Base-by-base conservation (phyloP, 805 yeast genomes). In the Yarrowia hollandica region DNA sequence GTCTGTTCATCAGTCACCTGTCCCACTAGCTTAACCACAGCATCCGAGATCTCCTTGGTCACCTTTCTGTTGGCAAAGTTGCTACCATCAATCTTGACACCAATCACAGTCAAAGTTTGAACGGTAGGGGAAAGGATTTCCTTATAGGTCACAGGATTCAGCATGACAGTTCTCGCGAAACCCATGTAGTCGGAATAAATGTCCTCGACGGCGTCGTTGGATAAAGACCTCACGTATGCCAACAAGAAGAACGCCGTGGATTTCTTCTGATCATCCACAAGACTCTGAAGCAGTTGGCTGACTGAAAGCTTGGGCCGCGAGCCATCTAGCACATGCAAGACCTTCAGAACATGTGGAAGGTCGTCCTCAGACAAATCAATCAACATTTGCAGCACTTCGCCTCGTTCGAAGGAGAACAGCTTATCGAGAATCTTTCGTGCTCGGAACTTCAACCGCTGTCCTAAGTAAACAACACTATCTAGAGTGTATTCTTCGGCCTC, bases 321-420 rank as follows among this genome's bases (percentile, higher is more conserved):
- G 0, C 94, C 92, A 71, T 91, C 97, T 50, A 91, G 72, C 2
- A 87, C 84, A 68, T 88, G 90, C n/a, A 88, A 70, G 1, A 88
- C 67, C 65, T 64, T 28, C 14, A 62, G 59, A 26, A 22, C 12
- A 39, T 55, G 50, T 6, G 38, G 16, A 4, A 28, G 25, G 26
- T 55, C 39, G 6, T 34, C 44, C 11, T 37, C 44, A 5, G 70
- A 71, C 10, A 71, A 66, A 15, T 69, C 68, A 15, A 89, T 77
- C 61, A 91, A 70, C 7, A 84, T 78, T 65, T 88, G 95, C 60
- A 90, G 71, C 0, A 85, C 82, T 66, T 89, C 92, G 52, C 82
- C 73, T 15, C 92, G 84, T 65, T 90, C 96, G 15, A 87, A 66
- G 2, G 76, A 75, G 70, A 84, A 85, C 46, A 87, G 70, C 14